Percentiles rank a stretch among this genome's conserved stretches.
Evolutionary conservation across 192 early-diverging fungal genomes (phyloP).

Genomic region (Geosiphon pyriformis): DNA sequence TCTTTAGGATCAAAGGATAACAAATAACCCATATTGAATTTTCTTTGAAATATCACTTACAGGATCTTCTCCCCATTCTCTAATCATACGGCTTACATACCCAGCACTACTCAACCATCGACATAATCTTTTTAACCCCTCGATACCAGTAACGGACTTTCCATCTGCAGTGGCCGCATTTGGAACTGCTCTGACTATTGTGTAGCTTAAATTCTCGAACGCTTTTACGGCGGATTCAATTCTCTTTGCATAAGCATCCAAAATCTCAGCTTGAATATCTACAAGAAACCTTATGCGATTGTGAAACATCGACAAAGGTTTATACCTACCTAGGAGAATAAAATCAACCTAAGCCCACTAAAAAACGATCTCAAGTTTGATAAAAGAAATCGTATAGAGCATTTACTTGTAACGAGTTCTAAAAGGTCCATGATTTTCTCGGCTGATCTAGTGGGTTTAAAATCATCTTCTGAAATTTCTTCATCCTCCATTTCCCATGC

Average conservation of each 20-base stretch:
- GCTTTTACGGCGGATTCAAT: constrained; percentile 49
- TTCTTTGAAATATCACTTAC: constrained; percentile 32
- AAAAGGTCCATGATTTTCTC: constrained; percentile 53
- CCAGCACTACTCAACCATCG: constrained; percentile 48
- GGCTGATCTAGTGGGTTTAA: constrained; percentile 58
- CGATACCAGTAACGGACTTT: constrained; percentile 33
- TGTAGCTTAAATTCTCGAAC: constrained; percentile 46
- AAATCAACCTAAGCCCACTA: background rate
- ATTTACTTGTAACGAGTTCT: constrained; percentile 54
- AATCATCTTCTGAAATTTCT: constrained; percentile 43
- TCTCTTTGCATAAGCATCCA: constrained; percentile 47
- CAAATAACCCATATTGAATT: too few species aligned
- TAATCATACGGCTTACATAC: constrained; percentile 36
- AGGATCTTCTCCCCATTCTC: constrained; percentile 51
- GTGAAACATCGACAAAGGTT: constrained; percentile 49
- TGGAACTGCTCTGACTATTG: constrained; percentile 49
- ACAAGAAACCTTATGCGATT: constrained; percentile 53
- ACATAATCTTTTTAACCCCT: constrained; percentile 44
- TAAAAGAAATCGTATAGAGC: constrained; percentile 28
- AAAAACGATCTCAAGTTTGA: background rate
- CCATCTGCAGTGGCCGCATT: constrained; percentile 43
- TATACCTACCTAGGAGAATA: constrained; percentile 46
- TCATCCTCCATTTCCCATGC: constrained; percentile 61
- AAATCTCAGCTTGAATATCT: constrained; percentile 57
- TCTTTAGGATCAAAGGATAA: too few species aligned